Evolutionary conservation across 345 rosid genomes (phyloP).

Genomic region (Capsella bursapastoris): DNA sequence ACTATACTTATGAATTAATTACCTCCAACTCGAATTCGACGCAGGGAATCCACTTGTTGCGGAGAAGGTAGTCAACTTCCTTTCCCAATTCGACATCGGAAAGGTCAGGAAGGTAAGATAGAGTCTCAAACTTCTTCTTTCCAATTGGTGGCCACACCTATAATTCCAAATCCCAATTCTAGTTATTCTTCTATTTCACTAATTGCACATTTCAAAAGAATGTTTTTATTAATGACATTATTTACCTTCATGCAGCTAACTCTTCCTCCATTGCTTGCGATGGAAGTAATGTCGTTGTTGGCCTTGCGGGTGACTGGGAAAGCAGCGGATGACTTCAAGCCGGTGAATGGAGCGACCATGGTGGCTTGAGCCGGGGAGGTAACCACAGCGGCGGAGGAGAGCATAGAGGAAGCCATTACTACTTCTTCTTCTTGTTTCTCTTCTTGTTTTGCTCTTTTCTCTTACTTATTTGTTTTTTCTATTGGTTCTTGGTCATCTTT

Average conservation of each 20-base stretch:
- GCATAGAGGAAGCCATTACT: conserved; percentile 66
- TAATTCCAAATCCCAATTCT: neutral
- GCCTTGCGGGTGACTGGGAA: conserved; percentile 58
- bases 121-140: conserved; percentile 58
- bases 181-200: neutral
- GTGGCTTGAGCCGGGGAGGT: conserved; percentile 55
- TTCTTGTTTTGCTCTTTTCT: conserved; percentile 23
- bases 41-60: conserved; percentile 69
- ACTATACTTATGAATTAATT: neutral
- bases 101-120: conserved; percentile 63
- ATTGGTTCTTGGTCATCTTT: conserved; percentile 21
- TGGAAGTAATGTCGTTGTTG: conserved; percentile 55
- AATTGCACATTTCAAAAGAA: neutral
- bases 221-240: neutral
- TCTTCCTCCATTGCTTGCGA: conserved; percentile 56
- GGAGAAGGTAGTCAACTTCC: conserved; percentile 66
- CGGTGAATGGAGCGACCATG: conserved; percentile 63
- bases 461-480: neutral
- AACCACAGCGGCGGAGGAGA: conserved; percentile 56
- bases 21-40: conserved; percentile 66
- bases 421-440: conserved; percentile 1
- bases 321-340: conserved; percentile 49
- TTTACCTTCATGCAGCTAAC: conserved; percentile 57
- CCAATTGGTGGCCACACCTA: conserved; percentile 59
- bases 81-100: conserved; percentile 22